phyloP scores from a whole-genome alignment of 768 basidiomycete genomes.

The Tricholoma matsutake region DNA sequence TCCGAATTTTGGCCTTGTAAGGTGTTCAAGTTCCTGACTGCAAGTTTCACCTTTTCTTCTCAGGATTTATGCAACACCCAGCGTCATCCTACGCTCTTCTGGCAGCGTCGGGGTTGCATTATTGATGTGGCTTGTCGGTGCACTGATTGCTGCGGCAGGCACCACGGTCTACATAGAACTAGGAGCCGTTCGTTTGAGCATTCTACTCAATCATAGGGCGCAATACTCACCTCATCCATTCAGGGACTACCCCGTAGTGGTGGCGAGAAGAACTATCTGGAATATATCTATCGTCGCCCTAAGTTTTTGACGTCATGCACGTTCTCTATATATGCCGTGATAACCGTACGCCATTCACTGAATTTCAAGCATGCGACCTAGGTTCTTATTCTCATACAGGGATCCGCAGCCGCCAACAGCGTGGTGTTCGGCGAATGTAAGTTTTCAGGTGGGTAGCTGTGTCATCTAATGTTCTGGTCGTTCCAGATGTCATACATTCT shows the following conservation, averaged over 20 bases:
- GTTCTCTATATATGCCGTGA: constrained; percentile 54
- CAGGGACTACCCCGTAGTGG: constrained; percentile 70
- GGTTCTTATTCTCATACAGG: constrained; percentile 30
- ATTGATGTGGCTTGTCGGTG: constrained; percentile 69
- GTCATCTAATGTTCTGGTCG: background rate
- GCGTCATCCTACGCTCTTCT: constrained; percentile 60
- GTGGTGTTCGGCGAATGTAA: constrained; percentile 74
- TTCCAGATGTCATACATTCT: constrained; percentile 56
- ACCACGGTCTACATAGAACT: constrained; percentile 74
- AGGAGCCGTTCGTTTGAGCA: constrained; percentile 52
- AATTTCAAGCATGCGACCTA: background rate
- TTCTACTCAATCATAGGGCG: background rate
- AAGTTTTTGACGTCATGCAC: constrained; percentile 58
- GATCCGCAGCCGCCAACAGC: constrained; percentile 54
- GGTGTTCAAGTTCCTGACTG: background rate
- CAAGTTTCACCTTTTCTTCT: background rate
- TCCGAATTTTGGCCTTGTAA: background rate
- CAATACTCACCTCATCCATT: background rate
- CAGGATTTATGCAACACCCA: constrained; percentile 71
- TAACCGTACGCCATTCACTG: constrained; percentile 40
- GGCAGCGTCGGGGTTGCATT: constrained; percentile 71
- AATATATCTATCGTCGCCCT: constrained; percentile 64
- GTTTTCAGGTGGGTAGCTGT: constrained; percentile 5
- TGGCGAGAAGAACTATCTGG: constrained; percentile 75
- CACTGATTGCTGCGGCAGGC: constrained; percentile 60